Base-by-base conservation (phyloP, 2,329 filamentous ascomycete genomes). In the Hyphodiscus sp. region DNA sequence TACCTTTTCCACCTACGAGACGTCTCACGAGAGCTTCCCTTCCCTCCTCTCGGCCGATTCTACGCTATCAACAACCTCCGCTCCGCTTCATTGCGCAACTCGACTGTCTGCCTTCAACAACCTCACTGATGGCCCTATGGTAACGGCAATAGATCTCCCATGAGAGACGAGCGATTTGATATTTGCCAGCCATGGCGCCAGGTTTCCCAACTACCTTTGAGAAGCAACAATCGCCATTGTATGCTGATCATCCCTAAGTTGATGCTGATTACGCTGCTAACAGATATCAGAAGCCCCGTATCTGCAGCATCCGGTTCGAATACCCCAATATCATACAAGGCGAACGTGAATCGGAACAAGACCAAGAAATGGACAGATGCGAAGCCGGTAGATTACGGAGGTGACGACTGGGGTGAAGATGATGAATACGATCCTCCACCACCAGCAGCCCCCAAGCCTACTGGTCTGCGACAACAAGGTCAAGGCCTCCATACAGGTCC, bases 321-420 rank as follows among this genome's bases (percentile, higher is more conserved):
- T 29, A 55, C 60, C 20, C 56, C 61, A 30, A 63, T 66, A 26
- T 66, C 66, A 2, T 96, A 91, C 72, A 87, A 88, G 68, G 82
- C 90, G 49, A 95, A 96, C 69, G 85, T 96, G 47, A 92, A 89
- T 71, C 85, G 92, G 57, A 81, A 84, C 52, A 95, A 95, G 74
- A 96, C 91, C 52, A 88, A 86, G 72, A 95, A 95, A 80, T 97
- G 92, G 92, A 86, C 92, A 41, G 87, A 95, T 65, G 92, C 92
- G 38, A 92, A 91, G 70, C 78, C 83, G 54, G 85, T 87, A 63
- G 88, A 83, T 67, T 97, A 97, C 67, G 91, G 92, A 65, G 92
- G 91, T 58, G 91, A 95, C 64, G 92, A 96, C 66, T 96, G 92
- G 91, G 92, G 90, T 38, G 83, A 86, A 38, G 81, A 85, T 9